Percentiles rank a stretch among this genome's conserved stretches.
These are phyloP conservation scores for Fraxinus floribunda DNA, from an alignment of 305 asterid species.

Conservation along the genomic window DNA sequence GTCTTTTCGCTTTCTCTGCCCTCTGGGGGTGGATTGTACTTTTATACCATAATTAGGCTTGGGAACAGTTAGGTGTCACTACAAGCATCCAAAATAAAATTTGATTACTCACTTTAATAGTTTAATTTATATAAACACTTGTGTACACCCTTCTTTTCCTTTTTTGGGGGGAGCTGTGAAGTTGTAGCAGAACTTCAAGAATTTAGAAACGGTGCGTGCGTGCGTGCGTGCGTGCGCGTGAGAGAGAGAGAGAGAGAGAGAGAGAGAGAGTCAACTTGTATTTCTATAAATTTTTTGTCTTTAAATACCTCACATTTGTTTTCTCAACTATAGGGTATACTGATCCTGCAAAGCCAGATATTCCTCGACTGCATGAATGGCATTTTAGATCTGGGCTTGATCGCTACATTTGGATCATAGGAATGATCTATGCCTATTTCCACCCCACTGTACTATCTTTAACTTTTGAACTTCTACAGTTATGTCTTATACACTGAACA, in stretches of 20 bases:
- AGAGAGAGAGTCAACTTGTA: not conserved
- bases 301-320: constrained; percentile 10
- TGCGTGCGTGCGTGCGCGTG: no score
- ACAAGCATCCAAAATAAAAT: not conserved
- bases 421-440: constrained; percentile 93
- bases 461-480: not conserved
- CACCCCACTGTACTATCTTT: constrained; percentile 61
- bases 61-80: not conserved
- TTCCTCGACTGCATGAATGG: constrained; percentile 93
- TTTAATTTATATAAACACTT: not conserved
- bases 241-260: not conserved
- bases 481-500: constrained; percentile 13
- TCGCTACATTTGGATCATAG: constrained; percentile 94
- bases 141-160: not conserved
- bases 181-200: not conserved
- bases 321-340: constrained; percentile 57
- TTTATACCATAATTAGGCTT: not conserved
- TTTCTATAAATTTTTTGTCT: not conserved
- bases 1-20: not conserved
- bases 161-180: not conserved
- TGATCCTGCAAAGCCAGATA: constrained; percentile 89
- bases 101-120: not conserved
- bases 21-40: not conserved
- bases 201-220: not conserved
- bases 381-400: constrained; percentile 97